Evolutionary conservation across 805 yeast species (phyloP).

Genomic region (Metschnikowia peoriensis): DNA sequence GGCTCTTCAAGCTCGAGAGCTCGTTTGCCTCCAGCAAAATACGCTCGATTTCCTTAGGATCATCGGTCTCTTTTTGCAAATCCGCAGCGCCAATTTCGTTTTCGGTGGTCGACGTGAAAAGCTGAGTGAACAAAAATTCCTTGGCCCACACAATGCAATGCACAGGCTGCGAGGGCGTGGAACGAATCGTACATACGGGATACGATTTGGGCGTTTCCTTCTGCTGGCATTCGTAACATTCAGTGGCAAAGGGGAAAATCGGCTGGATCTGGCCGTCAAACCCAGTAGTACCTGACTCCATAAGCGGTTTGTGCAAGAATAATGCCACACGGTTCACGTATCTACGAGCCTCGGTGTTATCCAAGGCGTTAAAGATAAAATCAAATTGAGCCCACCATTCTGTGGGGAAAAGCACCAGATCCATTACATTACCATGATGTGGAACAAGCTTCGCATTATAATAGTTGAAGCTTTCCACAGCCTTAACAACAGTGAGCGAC

Average conservation of each 20-base stretch:
- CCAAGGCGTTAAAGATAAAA: slow-evolving; percentile 87
- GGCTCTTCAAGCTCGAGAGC: slow-evolving; percentile 37
- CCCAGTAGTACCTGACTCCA: slow-evolving; percentile 96
- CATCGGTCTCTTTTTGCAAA: slow-evolving; percentile 53
- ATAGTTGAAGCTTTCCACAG: slow-evolving; percentile 71
- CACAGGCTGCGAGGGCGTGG: slow-evolving; percentile 94
- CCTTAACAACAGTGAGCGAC: slow-evolving; percentile 77
- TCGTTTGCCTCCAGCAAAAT: slow-evolving; percentile 68
- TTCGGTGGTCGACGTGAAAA: slow-evolving; percentile 56
- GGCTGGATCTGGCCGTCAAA: slow-evolving; percentile 93
- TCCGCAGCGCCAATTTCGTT: slow-evolving; percentile 20
- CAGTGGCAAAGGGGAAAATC: slow-evolving; percentile 74
- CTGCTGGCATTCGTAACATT: slow-evolving; percentile 89
- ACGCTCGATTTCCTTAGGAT: slow-evolving; percentile 61
- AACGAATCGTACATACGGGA: slow-evolving; percentile 95
- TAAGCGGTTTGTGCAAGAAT: slow-evolving; percentile 67
- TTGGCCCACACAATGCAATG: slow-evolving; percentile 99
- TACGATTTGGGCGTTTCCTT: slow-evolving; percentile 87
- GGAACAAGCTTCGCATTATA: slow-evolving; percentile 62
- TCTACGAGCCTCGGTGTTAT: slow-evolving; percentile 87
- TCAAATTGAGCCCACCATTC: slow-evolving; percentile 74
- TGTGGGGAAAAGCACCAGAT: slow-evolving; percentile 63
- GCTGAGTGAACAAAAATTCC: slow-evolving; percentile 77
- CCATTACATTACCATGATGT: slow-evolving; percentile 87
- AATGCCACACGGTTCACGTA: slow-evolving; percentile 84